Conservation (phyloP, 176 grass and related monocot genomes). For the Carex littledalei region DNA sequence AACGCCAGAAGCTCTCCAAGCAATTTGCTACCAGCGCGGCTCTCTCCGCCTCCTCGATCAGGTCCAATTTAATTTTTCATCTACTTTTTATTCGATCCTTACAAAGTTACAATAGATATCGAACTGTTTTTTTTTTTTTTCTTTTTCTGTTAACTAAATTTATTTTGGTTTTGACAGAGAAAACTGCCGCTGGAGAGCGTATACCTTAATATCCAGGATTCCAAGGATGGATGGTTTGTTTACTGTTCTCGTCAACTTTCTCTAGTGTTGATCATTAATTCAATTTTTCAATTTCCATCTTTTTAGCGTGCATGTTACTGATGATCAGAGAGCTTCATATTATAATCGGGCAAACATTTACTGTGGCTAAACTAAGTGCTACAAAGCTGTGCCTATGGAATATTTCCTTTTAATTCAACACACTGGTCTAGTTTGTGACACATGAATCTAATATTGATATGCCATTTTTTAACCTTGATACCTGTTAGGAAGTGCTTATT, state of each 20-base stretch:
- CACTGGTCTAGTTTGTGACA: background rate
- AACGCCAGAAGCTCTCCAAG: slow-evolving; percentile 39
- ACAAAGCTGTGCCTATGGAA: background rate
- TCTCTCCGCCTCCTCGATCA: slow-evolving; percentile 93
- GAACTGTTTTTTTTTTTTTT: background rate
- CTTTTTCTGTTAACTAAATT: background rate
- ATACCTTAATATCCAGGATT: slow-evolving; percentile 56
- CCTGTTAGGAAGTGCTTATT: background rate
- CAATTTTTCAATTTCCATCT: background rate
- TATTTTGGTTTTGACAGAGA: slow-evolving; percentile 34
- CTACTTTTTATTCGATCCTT: background rate
- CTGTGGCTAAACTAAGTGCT: background rate
- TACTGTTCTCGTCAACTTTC: background rate
- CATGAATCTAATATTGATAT: background rate
- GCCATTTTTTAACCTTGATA: background rate
- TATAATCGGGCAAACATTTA: background rate
- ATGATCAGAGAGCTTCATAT: background rate
- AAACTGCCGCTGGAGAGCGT: slow-evolving; percentile 60
- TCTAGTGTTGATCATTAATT: background rate
- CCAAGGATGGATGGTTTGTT: slow-evolving; percentile 75
- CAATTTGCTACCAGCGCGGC: slow-evolving; percentile 59
- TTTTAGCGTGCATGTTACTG: background rate
- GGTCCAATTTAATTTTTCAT: background rate
- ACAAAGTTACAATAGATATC: background rate
- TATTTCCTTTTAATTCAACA: background rate